Conservation (phyloP, 441 rosid species). For the Manihot esculenta region DNA sequence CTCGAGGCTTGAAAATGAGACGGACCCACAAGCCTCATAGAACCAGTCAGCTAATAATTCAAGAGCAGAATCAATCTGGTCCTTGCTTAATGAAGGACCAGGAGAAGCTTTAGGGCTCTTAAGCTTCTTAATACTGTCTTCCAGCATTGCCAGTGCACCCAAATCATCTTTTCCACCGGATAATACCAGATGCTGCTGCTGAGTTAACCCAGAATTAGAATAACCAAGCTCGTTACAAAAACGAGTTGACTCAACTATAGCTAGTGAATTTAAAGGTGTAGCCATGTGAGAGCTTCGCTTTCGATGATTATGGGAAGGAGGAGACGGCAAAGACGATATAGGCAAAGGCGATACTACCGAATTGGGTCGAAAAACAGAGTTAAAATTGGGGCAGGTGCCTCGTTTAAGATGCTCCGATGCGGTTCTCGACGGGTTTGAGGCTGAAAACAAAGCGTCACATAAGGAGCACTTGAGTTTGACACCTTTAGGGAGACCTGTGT, state of each 20-base stretch:
- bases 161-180: slow-evolving; percentile 94
- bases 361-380: slow-evolving; percentile 47
- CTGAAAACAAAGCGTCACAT: slow-evolving; percentile 91
- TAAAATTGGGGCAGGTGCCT: slow-evolving; percentile 65
- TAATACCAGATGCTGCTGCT: slow-evolving; percentile 58
- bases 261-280: slow-evolving; percentile 47
- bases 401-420: slow-evolving; percentile 77
- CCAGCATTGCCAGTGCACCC: slow-evolving; percentile 87
- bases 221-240: slow-evolving; percentile 29
- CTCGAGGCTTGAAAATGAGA: slow-evolving; percentile 78
- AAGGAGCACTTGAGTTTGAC: slow-evolving; percentile 67
- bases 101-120: slow-evolving; percentile 80
- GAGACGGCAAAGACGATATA: slow-evolving; percentile 31
- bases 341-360: slow-evolving; percentile 60
- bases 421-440: slow-evolving; percentile 86
- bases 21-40: slow-evolving; percentile 84
- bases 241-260: slow-evolving; percentile 40
- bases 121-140: slow-evolving; percentile 91
- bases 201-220: slow-evolving; percentile 29
- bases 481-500: slow-evolving; percentile 55
- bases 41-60: slow-evolving; percentile 83
- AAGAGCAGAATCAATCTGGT: slow-evolving; percentile 75
- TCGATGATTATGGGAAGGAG: slow-evolving; percentile 22
- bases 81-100: slow-evolving; percentile 68
- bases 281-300: slow-evolving; percentile 41